These are phyloP conservation scores for Jacaranda mimosifolia DNA, from an alignment of 257 asterid genomes.

Conservation along the genomic window DNA sequence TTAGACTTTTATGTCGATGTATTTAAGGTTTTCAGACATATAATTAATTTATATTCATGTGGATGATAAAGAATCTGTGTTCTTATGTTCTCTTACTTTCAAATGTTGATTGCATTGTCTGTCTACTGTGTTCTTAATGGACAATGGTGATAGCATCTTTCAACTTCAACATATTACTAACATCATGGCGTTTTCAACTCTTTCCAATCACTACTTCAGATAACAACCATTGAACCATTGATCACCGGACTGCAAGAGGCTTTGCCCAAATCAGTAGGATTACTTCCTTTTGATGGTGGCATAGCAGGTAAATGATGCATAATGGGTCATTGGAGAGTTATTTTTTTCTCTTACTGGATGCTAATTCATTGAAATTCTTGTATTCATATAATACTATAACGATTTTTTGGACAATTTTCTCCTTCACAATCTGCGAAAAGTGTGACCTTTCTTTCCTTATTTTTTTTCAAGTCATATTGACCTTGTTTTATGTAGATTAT, in stretches of 20 bases:
- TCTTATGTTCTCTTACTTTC: neutral
- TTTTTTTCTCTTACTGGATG: neutral
- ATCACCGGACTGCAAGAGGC: conserved; percentile 88
- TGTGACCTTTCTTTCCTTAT: neutral
- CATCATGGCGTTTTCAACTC: conserved; percentile 20
- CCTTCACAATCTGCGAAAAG: no score
- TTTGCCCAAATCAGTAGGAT: conserved; percentile 91
- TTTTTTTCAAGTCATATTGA: neutral
- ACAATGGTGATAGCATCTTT: conserved; percentile 2
- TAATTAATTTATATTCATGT: neutral
- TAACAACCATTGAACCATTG: conserved; percentile 88
- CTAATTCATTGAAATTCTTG: neutral
- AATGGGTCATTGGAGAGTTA: conserved; percentile 16
- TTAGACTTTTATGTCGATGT: conserved; percentile 12
- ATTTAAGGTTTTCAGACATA: neutral
- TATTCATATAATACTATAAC: neutral
- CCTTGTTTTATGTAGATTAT: no score
- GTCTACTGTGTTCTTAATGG: neutral
- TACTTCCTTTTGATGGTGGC: conserved; percentile 96
- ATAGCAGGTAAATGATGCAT: conserved; percentile 68
- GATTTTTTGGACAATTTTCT: neutral
- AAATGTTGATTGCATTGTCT: neutral
- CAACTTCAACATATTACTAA: conserved; percentile 5
- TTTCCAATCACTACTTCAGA: conserved; percentile 55
- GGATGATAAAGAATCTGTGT: conserved; percentile 9